Conservation (phyloP, 495 filamentous ascomycete genomes). For the Penicillium verhagenii region DNA sequence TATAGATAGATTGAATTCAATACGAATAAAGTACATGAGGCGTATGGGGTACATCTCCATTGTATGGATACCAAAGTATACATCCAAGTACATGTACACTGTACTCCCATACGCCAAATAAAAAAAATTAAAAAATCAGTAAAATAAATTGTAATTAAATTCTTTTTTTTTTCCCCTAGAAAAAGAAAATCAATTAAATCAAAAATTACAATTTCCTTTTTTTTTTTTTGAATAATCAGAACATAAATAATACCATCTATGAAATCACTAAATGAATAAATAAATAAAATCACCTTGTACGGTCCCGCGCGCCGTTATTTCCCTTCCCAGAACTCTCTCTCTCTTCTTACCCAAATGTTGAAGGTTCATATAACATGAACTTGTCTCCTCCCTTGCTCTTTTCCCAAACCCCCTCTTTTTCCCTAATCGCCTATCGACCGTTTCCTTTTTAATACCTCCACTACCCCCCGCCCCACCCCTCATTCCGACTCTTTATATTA, state of each 20-base stretch:
- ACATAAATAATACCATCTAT: neutral
- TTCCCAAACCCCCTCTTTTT: slow-evolving; percentile 3
- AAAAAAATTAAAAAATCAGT: slow-evolving; percentile 4
- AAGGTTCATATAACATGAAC: neutral
- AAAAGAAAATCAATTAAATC: neutral
- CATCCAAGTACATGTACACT: neutral
- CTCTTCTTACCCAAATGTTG: neutral
- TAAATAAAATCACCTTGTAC: slow-evolving; percentile 4
- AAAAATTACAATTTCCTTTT: neutral
- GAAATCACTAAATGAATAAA: slow-evolving; percentile 1
- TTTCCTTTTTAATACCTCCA: no score
- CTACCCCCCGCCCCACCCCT: slow-evolving; percentile 10
- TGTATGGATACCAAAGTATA: neutral
- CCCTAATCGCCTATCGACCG: slow-evolving; percentile 1
- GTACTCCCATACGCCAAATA: neutral
- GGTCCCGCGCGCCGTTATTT: slow-evolving; percentile 29
- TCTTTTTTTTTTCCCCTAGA: neutral
- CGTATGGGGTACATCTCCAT: neutral
- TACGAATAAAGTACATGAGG: no score
- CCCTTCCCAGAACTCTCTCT: slow-evolving; percentile 15
- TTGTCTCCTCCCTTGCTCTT: slow-evolving; percentile 3
- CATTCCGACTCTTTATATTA: slow-evolving; percentile 7
- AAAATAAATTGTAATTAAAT: slow-evolving; percentile 5
- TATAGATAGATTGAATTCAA: no score
- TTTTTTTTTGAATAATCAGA: neutral